Conservation (phyloP, 331 rosid genomes). For the Phaseolus coccineus region DNA sequence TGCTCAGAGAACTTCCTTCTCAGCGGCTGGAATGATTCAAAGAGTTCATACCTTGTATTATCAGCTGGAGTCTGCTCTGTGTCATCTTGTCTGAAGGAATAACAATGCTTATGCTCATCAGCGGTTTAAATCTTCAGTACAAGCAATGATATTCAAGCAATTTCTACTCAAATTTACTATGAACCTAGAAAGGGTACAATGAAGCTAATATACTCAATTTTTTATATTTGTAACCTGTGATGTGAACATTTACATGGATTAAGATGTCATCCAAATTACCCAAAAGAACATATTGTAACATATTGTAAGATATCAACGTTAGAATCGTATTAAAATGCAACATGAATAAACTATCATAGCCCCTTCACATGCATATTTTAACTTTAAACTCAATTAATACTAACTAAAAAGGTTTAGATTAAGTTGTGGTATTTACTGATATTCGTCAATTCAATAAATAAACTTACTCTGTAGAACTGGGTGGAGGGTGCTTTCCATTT, state of each 20-base stretch:
- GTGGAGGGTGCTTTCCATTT: not conserved
- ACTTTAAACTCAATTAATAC: too few species aligned
- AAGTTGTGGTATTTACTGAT: not conserved
- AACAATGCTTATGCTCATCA: conserved; percentile 15
- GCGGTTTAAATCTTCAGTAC: not conserved
- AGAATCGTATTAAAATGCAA: too few species aligned
- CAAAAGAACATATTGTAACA: not conserved
- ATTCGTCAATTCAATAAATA: not conserved
- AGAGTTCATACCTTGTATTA: conserved; percentile 33
- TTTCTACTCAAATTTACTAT: not conserved
- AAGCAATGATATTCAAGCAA: not conserved
- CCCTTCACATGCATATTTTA: too few species aligned
- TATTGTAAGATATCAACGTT: too few species aligned
- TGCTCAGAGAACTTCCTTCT: conserved; percentile 40
- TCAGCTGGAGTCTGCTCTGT: not conserved
- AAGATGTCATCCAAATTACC: not conserved
- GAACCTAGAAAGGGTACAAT: not conserved
- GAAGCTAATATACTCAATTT: not conserved
- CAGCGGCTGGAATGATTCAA: conserved; percentile 52
- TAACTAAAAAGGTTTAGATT: too few species aligned
- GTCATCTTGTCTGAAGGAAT: conserved; percentile 51
- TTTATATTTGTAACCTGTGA: not conserved
- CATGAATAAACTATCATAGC: too few species aligned
- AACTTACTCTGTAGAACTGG: not conserved
- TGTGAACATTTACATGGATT: too few species aligned